Evolutionary conservation across 306 rosid genomes (phyloP).

Genomic region (Benincasa hispida): DNA sequence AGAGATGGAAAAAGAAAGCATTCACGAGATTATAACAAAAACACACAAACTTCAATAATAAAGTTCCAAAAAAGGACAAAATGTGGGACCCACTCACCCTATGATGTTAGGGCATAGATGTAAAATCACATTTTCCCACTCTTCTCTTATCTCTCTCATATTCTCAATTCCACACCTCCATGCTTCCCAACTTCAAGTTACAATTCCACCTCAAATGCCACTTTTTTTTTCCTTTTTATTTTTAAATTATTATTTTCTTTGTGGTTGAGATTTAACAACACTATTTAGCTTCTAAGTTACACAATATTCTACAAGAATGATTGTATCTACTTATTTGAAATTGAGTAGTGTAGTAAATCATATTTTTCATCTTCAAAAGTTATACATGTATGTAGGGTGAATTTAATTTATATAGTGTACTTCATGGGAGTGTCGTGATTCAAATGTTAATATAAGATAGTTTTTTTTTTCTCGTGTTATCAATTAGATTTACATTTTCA

Average conservation of each 20-base stretch:
- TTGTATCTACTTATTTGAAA: background rate
- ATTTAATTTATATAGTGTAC: too few relatives aligned
- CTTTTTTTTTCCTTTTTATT: background rate
- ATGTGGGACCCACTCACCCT: background rate
- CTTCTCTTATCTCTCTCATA: background rate
- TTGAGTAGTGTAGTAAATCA: background rate
- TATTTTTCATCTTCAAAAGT: background rate
- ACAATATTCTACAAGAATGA: background rate
- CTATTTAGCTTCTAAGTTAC: background rate
- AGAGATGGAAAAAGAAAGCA: background rate
- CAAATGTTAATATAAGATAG: too few relatives aligned
- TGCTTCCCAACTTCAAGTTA: background rate
- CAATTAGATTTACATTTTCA: too few relatives aligned
- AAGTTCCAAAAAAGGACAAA: background rate
- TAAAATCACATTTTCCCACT: background rate
- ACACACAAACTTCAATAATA: background rate
- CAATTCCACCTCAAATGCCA: background rate
- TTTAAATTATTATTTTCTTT: background rate
- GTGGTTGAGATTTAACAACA: background rate
- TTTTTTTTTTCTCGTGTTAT: too few relatives aligned
- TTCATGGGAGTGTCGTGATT: too few relatives aligned
- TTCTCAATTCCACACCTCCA: background rate
- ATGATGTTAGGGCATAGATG: background rate
- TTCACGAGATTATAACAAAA: background rate
- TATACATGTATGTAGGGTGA: too few relatives aligned